phyloP scores from a whole-genome alignment of 2,329 filamentous ascomycete species.

The Claviceps humidiphila region DNA sequence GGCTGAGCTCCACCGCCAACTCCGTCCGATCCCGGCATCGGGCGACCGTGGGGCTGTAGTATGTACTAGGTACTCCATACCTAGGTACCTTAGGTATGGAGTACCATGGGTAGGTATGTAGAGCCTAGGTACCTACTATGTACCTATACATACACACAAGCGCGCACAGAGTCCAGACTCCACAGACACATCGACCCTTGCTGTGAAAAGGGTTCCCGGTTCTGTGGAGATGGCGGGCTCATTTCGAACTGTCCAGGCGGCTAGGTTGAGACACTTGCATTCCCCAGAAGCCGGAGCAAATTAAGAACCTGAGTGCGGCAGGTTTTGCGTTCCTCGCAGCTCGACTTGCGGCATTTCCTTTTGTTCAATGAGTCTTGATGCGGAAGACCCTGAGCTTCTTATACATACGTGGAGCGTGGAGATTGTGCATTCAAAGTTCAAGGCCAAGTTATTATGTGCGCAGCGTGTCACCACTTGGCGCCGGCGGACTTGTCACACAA shows the following conservation, averaged over 20 bases:
- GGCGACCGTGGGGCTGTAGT: background rate
- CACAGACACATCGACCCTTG: background rate
- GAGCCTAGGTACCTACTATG: too few species aligned
- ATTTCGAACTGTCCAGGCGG: background rate
- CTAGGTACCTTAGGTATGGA: too few species aligned
- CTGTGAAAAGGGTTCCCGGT: background rate
- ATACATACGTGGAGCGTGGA: too few species aligned
- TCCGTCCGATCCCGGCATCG: background rate
- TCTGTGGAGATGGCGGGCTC: background rate
- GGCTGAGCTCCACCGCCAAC: background rate
- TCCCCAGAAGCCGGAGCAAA: background rate
- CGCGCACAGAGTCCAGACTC: too few species aligned
- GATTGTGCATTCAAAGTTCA: too few species aligned
- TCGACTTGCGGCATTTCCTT: background rate
- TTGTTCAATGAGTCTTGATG: background rate
- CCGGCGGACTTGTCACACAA: too few species aligned
- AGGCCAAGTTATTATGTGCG: too few species aligned
- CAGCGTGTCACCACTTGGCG: too few species aligned
- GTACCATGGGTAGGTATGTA: too few species aligned
- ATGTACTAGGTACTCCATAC: too few species aligned
- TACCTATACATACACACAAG: too few species aligned
- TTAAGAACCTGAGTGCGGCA: background rate
- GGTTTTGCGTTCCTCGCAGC: background rate
- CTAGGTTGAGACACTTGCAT: background rate
- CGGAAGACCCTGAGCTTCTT: background rate